Percentiles rank a stretch among this genome's conserved stretches.
Conservation (phyloP, 2,329 filamentous ascomycete genomes). For the Aspergillus pseudoglaucus region DNA sequence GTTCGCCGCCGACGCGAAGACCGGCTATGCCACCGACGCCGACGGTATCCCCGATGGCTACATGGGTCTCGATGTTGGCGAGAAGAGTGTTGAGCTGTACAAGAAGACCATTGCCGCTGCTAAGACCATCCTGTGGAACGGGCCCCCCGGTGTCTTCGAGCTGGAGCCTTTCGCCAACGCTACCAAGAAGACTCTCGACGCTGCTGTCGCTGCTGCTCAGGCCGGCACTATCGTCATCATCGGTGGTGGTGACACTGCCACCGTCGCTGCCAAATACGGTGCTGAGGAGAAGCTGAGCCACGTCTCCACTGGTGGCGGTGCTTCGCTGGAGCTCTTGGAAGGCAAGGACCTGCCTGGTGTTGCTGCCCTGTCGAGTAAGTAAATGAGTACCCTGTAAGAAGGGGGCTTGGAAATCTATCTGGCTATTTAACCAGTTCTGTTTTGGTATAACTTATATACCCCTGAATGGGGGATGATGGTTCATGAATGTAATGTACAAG, state of each 20-base stretch:
- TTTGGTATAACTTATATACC: conserved; percentile 1
- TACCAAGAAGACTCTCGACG: conserved; percentile 87
- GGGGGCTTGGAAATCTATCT: not conserved
- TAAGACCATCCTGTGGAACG: conserved; percentile 99
- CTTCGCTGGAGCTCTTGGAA: conserved; percentile 91
- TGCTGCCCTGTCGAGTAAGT: conserved; percentile 74
- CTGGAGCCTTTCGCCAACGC: conserved; percentile 88
- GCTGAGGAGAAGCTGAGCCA: conserved; percentile 97
- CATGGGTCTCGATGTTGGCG: conserved; percentile 95
- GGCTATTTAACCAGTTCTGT: not conserved
- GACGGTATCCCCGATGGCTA: conserved; percentile 92
- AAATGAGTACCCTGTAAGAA: conserved; percentile 18
- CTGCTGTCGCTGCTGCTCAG: conserved; percentile 72
- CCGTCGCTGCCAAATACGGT: conserved; percentile 93
- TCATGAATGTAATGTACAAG: conserved; percentile 34
- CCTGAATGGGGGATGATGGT: not conserved
- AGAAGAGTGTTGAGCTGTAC: conserved; percentile 82
- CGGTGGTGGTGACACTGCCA: conserved; percentile 95
- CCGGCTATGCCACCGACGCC: conserved; percentile 73
- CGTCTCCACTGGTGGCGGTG: conserved; percentile 94
- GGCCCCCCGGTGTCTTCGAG: conserved; percentile 94
- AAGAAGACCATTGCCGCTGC: conserved; percentile 78
- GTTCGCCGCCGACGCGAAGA: conserved; percentile 78
- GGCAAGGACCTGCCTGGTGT: conserved; percentile 97
- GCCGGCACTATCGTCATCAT: conserved; percentile 95